These are phyloP conservation scores for Pyrenula massariospora DNA, from an alignment of 495 filamentous ascomycete genomes.

Conservation along the genomic window DNA sequence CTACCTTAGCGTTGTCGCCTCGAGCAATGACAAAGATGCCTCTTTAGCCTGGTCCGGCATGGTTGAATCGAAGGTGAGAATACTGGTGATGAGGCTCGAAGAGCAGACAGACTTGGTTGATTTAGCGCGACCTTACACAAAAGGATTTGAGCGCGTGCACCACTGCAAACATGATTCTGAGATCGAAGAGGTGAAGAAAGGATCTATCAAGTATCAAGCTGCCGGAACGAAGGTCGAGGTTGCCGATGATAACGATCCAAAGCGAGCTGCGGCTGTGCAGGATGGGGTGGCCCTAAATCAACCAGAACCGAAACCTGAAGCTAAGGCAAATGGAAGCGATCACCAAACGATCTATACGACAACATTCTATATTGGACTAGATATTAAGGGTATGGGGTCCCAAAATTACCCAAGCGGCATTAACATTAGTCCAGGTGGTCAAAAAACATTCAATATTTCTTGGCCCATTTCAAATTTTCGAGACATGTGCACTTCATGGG, in stretches of 20 bases:
- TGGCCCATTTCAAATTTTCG: constrained; percentile 66
- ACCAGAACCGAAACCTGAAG: constrained; percentile 17
- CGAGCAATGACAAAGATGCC: constrained; percentile 73
- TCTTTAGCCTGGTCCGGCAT: constrained; percentile 81
- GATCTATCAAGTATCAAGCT: constrained; percentile 56
- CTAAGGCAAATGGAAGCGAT: constrained; percentile 21
- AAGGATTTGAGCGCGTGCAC: constrained; percentile 77
- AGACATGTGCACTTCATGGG: constrained; percentile 51
- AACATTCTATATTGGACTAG: constrained; percentile 79
- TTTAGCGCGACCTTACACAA: constrained; percentile 84
- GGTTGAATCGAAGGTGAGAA: constrained; percentile 83
- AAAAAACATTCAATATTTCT: constrained; percentile 51
- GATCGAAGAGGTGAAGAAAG: constrained; percentile 55
- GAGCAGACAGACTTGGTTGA: constrained; percentile 54
- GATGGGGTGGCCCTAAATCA: constrained; percentile 24
- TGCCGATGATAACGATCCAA: constrained; percentile 44
- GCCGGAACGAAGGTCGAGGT: constrained; percentile 47
- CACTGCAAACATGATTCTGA: constrained; percentile 60
- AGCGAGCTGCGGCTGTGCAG: constrained; percentile 36
- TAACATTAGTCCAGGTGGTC: constrained; percentile 27
- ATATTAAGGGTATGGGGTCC: constrained; percentile 33
- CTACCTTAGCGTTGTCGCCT: constrained; percentile 81
- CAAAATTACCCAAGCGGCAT: constrained; percentile 8
- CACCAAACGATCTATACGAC: constrained; percentile 61
- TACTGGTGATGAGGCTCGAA: constrained; percentile 73